Conservation (phyloP, 139 green algal species). For the Eudorina sp. region DNA sequence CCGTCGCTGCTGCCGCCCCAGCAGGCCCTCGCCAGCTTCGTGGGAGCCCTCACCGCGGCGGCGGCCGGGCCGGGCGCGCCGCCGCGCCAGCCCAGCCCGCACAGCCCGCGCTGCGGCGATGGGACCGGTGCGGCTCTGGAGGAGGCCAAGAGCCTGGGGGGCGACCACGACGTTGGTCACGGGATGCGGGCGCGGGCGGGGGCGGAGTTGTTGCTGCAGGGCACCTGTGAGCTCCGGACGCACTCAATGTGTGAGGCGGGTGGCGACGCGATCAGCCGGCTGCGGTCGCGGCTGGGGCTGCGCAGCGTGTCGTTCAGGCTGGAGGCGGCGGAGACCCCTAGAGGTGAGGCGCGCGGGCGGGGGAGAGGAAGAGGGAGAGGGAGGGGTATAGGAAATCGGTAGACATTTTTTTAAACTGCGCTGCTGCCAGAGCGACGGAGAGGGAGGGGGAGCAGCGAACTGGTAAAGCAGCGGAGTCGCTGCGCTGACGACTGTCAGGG, state of each 20-base stretch:
- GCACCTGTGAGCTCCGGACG: neutral
- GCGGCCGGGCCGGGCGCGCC: neutral
- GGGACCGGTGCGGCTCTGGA: no score
- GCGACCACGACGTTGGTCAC: neutral
- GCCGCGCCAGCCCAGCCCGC: no score
- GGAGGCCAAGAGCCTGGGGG: neutral
- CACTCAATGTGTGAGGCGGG: neutral
- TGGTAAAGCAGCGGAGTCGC: no score
- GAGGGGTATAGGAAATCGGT: no score
- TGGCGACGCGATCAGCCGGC: neutral
- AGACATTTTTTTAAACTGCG: no score
- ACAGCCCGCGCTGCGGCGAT: no score
- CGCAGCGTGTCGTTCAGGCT: constrained; percentile 37
- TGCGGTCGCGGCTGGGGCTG: neutral
- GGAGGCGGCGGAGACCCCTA: constrained; percentile 10
- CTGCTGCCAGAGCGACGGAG: no score
- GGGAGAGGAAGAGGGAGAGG: neutral
- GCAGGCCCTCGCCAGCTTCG: no score
- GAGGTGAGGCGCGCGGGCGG: constrained; percentile 1
- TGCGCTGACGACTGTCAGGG: no score
- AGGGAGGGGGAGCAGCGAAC: no score
- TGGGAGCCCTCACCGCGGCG: no score
- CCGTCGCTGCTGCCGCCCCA: neutral
- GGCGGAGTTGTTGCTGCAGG: neutral
- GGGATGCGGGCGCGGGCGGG: neutral